A percentile compares a stretch with the other conserved stretches of the same genome.
Conservation (phyloP, 2,329 filamentous ascomycete genomes). For the Fusarium napiforme region DNA sequence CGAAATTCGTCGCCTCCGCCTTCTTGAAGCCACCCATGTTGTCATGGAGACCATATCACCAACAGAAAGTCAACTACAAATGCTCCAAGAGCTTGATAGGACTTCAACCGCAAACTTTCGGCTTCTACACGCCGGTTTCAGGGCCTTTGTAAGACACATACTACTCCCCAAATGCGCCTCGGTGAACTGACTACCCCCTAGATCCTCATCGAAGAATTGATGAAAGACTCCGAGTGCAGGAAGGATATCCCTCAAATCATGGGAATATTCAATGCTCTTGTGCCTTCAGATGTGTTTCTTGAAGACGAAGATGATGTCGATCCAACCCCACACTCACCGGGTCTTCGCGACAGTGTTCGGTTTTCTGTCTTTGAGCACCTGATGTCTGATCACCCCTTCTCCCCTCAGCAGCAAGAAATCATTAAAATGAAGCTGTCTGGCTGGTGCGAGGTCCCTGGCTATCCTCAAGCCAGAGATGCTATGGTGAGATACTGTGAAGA, state of each 20-base stretch:
- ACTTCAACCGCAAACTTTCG: slow-evolving; percentile 45
- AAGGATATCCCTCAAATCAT: slow-evolving; percentile 42
- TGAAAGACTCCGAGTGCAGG: slow-evolving; percentile 2
- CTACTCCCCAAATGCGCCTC: neutral
- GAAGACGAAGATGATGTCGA: slow-evolving; percentile 39
- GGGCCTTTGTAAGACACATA: slow-evolving; percentile 45
- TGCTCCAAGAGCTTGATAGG: slow-evolving; percentile 47
- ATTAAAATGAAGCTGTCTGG: slow-evolving; percentile 48
- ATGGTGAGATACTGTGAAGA: slow-evolving; percentile 49
- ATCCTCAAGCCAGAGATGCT: slow-evolving; percentile 44
- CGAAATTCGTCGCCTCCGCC: slow-evolving; percentile 47
- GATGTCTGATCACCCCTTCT: slow-evolving; percentile 41
- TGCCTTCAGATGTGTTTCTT: slow-evolving; percentile 45
- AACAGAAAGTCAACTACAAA: slow-evolving; percentile 20
- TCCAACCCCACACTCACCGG: slow-evolving; percentile 45
- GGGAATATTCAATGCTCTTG: slow-evolving; percentile 52
- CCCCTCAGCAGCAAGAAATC: slow-evolving; percentile 31
- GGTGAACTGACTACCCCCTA: slow-evolving; percentile 18
- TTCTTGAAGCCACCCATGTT: slow-evolving; percentile 40
- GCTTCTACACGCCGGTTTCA: slow-evolving; percentile 49
- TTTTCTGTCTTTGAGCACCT: slow-evolving; percentile 51
- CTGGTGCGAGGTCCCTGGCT: slow-evolving; percentile 49
- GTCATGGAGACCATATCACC: slow-evolving; percentile 21
- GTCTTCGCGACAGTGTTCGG: slow-evolving; percentile 50
- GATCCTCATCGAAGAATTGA: slow-evolving; percentile 45